A percentile compares a stretch with the other conserved stretches of the same genome.
phyloP scores from a whole-genome alignment of 768 basidiomycete species.

The Leccinum disarticulatum region DNA sequence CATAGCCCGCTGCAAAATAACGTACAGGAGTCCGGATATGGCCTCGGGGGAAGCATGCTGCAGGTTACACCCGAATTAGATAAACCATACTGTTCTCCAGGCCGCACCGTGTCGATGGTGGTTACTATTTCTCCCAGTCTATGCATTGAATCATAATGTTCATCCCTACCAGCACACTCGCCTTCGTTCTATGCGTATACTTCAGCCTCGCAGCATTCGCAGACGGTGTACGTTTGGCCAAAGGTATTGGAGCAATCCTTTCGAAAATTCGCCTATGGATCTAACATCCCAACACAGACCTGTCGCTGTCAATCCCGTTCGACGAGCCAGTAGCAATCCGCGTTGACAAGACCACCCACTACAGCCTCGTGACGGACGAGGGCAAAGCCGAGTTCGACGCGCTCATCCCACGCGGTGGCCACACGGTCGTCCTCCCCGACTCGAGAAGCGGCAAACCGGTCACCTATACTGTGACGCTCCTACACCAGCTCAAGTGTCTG shows the following conservation, averaged over 20 bases:
- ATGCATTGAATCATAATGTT: neutral
- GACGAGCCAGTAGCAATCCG: slow-evolving; percentile 14
- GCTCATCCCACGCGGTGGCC: slow-evolving; percentile 10
- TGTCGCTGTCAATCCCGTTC: slow-evolving; percentile 11
- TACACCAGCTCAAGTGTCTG: slow-evolving; percentile 15
- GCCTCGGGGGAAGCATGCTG: neutral
- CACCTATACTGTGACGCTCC: slow-evolving; percentile 13
- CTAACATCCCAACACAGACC: slow-evolving; percentile 5
- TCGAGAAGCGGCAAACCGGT: slow-evolving; percentile 10
- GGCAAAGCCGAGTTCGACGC: slow-evolving; percentile 17
- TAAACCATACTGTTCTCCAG: neutral
- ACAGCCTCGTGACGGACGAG: slow-evolving; percentile 12
- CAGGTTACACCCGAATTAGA: neutral
- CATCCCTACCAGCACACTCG: neutral
- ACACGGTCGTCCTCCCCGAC: slow-evolving; percentile 11
- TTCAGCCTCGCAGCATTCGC: slow-evolving; percentile 5
- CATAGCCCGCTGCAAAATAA: neutral
- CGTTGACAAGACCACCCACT: slow-evolving; percentile 13
- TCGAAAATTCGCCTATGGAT: neutral
- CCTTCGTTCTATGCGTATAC: neutral
- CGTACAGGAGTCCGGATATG: neutral
- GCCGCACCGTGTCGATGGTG: neutral
- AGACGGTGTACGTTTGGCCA: slow-evolving; percentile 1
- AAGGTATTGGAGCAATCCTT: neutral
- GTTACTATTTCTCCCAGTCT: neutral